These are phyloP conservation scores for Trichoderma harzianum DNA, from an alignment of 2,329 filamentous ascomycete species.

Conservation along the genomic window DNA sequence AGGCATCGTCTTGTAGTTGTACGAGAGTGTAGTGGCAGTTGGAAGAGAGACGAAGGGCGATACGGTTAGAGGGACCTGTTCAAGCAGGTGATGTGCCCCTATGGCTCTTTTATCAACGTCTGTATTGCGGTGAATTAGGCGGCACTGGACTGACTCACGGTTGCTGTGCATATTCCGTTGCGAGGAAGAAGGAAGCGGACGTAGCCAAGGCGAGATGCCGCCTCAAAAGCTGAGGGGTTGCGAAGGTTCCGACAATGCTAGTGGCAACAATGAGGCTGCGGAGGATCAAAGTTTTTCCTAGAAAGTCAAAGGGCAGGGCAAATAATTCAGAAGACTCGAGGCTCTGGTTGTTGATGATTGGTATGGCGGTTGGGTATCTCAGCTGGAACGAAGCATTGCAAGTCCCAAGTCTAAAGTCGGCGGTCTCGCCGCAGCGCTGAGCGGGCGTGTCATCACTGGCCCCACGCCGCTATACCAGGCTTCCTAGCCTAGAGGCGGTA, in stretches of 20 bases:
- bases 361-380: background rate
- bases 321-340: background rate
- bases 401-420: background rate
- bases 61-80: conserved; percentile 88
- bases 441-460: conserved; percentile 13
- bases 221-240: too few species aligned
- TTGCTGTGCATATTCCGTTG: conserved; percentile 31
- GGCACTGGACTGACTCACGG: conserved; percentile 27
- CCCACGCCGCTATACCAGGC: conserved; percentile 12
- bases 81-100: conserved; percentile 82
- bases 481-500: background rate
- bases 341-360: background rate
- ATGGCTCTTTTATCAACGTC: conserved; percentile 19
- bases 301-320: background rate
- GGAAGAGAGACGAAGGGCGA: conserved; percentile 93
- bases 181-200: background rate
- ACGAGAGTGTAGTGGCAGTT: conserved; percentile 84
- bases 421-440: background rate
- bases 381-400: background rate
- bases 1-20: conserved; percentile 89
- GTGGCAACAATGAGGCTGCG: background rate
- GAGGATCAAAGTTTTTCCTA: background rate
- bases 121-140: too few species aligned
- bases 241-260: background rate
- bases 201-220: background rate